A percentile compares a stretch with the other conserved stretches of the same genome.
Conservation (phyloP, 164 flowering plant species). For the Santalum album region DNA sequence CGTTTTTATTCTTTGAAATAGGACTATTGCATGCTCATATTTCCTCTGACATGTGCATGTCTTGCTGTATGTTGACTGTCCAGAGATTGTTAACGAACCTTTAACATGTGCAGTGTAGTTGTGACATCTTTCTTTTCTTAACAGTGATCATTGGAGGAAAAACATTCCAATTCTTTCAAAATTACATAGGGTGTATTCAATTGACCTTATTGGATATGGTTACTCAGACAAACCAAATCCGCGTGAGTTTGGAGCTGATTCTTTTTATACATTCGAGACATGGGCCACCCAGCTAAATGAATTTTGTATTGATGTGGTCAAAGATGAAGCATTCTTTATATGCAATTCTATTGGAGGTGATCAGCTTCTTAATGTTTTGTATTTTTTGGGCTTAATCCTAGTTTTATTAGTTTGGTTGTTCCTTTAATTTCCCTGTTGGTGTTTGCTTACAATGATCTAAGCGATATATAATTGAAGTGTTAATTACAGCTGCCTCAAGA, state of each 20-base stretch:
- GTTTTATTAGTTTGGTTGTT: no score
- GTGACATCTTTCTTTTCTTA: slow-evolving; percentile 1
- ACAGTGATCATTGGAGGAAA: slow-evolving; percentile 97
- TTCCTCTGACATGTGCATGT: neutral
- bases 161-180: slow-evolving; percentile 67
- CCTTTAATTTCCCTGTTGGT: neutral
- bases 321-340: slow-evolving; percentile 75
- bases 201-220: slow-evolving; percentile 96
- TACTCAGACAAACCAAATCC: slow-evolving; percentile 96
- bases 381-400: neutral
- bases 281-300: slow-evolving; percentile 85
- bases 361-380: slow-evolving; percentile 2
- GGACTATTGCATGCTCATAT: neutral
- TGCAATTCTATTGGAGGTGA: slow-evolving; percentile 99
- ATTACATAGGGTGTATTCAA: slow-evolving; percentile 66
- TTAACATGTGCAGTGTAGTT: neutral
- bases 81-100: neutral
- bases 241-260: slow-evolving; percentile 42
- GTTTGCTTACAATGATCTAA: no score
- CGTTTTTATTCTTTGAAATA: neutral
- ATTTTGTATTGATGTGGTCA: slow-evolving; percentile 65
- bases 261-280: slow-evolving; percentile 87
- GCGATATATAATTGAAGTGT: no score
- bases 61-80: neutral
- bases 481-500: no score